These are phyloP conservation scores for Candida patagonica DNA, from an alignment of 805 yeast species.

Conservation along the genomic window DNA sequence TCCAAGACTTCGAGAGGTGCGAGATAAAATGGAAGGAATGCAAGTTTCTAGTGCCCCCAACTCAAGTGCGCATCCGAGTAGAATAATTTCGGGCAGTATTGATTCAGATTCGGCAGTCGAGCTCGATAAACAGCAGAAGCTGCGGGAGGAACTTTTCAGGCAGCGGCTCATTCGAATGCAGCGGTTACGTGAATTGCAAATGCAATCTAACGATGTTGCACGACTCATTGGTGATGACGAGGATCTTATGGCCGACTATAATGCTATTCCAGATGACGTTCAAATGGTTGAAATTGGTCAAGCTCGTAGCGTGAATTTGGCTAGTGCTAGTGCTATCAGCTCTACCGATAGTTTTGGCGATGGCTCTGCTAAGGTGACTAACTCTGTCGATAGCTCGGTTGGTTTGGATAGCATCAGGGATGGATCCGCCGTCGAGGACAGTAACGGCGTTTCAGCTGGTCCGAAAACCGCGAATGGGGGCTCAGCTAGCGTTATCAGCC, in stretches of 20 bases:
- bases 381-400: too few relatives aligned
- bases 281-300: conserved; percentile 20
- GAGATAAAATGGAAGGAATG: conserved; percentile 77
- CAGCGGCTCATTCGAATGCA: conserved; percentile 57
- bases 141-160: conserved; percentile 33
- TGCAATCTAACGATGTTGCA: conserved; percentile 54
- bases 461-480: too few relatives aligned
- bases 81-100: background rate
- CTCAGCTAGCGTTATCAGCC: too few relatives aligned
- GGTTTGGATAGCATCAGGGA: too few relatives aligned
- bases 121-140: conserved; percentile 34
- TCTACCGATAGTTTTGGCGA: background rate
- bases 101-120: conserved; percentile 17
- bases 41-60: conserved; percentile 82
- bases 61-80: conserved; percentile 48
- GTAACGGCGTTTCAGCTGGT: too few relatives aligned
- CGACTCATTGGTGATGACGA: conserved; percentile 23
- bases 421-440: too few relatives aligned
- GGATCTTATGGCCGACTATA: conserved; percentile 2
- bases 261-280: conserved; percentile 20
- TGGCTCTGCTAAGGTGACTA: too few relatives aligned
- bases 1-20: conserved; percentile 58
- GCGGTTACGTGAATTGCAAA: conserved; percentile 61
- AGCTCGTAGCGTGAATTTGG: background rate
- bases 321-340: conserved; percentile 1